Conservation (phyloP, 331 rosid genomes). For the Prunus yedoensis region DNA sequence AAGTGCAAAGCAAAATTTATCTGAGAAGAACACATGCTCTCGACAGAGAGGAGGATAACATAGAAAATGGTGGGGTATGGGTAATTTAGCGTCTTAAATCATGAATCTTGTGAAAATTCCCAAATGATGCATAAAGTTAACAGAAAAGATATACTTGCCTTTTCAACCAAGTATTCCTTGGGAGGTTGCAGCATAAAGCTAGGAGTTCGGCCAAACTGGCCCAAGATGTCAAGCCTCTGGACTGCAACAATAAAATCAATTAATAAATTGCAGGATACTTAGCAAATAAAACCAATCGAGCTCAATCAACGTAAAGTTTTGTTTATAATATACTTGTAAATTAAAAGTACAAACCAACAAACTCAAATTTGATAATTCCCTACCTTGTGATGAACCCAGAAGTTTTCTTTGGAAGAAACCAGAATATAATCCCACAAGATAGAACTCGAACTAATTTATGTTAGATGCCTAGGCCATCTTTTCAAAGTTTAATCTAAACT, state of each 20-base stretch:
- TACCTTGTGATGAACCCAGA: not conserved
- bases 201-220: conserved; percentile 44
- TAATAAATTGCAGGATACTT: conserved; percentile 9
- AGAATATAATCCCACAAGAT: not conserved
- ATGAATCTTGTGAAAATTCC: not conserved
- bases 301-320: not conserved
- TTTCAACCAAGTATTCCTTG: conserved; percentile 73
- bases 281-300: not conserved
- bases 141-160: conserved; percentile 34
- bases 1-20: not conserved
- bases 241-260: conserved; percentile 34
- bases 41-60: not conserved
- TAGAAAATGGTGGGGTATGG: not conserved
- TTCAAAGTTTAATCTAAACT: not conserved
- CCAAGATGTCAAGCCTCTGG: conserved; percentile 40
- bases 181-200: conserved; percentile 58
- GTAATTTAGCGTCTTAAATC: not conserved
- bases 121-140: not conserved
- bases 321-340: not conserved
- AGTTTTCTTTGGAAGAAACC: not conserved
- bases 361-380: not conserved
- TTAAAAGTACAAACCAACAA: not conserved
- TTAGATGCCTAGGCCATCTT: not conserved
- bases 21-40: not conserved
- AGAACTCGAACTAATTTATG: not conserved